These are phyloP conservation scores for Roridomyces roridus DNA, from an alignment of 768 basidiomycete species.

Conservation along the genomic window DNA sequence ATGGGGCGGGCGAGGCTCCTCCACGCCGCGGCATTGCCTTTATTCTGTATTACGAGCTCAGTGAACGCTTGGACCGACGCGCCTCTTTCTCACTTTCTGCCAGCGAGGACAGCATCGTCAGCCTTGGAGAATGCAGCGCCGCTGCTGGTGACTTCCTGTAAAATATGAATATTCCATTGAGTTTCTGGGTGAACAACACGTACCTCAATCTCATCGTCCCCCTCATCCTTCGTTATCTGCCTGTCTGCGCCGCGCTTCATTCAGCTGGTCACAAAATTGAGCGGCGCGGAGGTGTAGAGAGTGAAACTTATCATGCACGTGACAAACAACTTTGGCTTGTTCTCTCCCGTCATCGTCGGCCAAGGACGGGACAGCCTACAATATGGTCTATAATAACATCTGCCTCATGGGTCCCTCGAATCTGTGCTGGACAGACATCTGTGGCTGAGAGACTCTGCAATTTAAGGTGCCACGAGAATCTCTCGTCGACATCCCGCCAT, in stretches of 20 bases:
- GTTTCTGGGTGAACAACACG: conserved; percentile 17
- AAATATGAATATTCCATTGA: neutral
- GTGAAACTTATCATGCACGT: neutral
- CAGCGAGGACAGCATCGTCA: conserved; percentile 58
- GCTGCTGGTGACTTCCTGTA: conserved; percentile 47
- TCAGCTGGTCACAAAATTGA: no score
- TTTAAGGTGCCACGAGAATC: no score
- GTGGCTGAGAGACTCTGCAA: no score
- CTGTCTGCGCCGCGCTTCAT: conserved; percentile 83
- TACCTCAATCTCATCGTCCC: conserved; percentile 47
- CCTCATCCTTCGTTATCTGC: conserved; percentile 67
- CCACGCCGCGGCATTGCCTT: conserved; percentile 61
- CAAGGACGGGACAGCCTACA: no score
- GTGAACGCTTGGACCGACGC: neutral
- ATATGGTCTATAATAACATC: no score
- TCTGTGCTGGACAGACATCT: no score
- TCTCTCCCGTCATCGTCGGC: no score
- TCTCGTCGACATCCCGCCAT: no score
- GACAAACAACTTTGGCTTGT: no score
- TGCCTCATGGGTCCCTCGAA: no score
- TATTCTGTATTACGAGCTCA: conserved; percentile 54
- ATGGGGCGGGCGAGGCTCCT: conserved; percentile 22
- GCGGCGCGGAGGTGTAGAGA: no score
- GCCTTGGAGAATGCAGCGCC: conserved; percentile 64
- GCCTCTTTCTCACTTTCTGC: conserved; percentile 55